These are phyloP conservation scores for Penicillium italicum DNA, from an alignment of 2,329 filamentous ascomycete genomes.

Conservation along the genomic window DNA sequence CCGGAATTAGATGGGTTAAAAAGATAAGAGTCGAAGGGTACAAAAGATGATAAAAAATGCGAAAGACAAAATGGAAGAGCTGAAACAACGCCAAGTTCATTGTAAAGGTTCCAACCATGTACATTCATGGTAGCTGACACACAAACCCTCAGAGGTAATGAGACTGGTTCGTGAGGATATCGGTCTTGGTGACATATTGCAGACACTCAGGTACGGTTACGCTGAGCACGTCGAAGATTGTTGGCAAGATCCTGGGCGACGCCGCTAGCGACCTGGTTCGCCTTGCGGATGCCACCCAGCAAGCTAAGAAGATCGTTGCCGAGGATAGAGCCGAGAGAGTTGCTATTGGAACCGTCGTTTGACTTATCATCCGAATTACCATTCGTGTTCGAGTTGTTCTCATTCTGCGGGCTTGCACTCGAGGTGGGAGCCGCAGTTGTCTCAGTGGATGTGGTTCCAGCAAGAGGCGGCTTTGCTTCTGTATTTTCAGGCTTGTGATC, in stretches of 20 bases:
- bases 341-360: not conserved
- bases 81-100: not conserved
- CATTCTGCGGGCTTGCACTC: not conserved
- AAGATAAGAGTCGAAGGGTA: not conserved
- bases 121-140: not conserved
- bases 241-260: not conserved
- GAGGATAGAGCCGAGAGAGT: not conserved
- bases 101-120: not conserved
- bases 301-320: conserved; percentile 2
- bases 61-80: not conserved
- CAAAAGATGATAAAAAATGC: not conserved
- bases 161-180: not conserved
- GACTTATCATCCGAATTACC: not conserved
- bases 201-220: not conserved
- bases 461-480: not conserved
- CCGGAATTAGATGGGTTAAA: not conserved
- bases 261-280: not conserved
- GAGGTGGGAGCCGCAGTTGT: not conserved
- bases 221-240: not conserved
- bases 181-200: no score
- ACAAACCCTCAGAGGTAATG: not conserved
- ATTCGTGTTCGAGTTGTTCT: not conserved
- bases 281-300: not conserved
- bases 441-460: not conserved
- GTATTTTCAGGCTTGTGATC: not conserved